phyloP scores from a whole-genome alignment of 768 basidiomycete species.

The Ramaria sp. region DNA sequence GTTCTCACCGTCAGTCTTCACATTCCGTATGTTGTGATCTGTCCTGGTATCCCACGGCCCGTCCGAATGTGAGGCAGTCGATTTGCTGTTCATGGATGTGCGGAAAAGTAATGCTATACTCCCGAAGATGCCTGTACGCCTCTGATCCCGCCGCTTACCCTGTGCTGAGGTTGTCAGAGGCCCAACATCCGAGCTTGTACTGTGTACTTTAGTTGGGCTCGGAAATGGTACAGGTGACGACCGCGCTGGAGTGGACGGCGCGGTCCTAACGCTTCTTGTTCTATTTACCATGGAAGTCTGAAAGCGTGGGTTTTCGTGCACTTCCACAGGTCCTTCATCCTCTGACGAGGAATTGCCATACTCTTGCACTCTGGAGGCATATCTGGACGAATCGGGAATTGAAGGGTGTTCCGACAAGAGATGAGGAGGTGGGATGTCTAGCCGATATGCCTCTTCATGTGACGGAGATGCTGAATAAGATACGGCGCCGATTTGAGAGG shows the following conservation, averaged over 20 bases:
- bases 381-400: conserved; percentile 15
- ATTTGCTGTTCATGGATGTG: not conserved
- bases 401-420: not conserved
- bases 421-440: conserved; percentile 43
- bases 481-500: conserved; percentile 43
- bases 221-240: not conserved
- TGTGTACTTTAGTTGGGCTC: too few relatives aligned
- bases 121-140: conserved; percentile 28
- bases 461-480: not conserved
- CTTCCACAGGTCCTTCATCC: conserved; percentile 22
- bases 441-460: conserved; percentile 11
- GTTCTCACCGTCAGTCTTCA: conserved; percentile 14
- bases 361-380: conserved; percentile 18
- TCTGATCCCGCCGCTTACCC: conserved; percentile 7
- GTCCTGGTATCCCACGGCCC: conserved; percentile 28
- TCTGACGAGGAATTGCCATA: conserved; percentile 12
- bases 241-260: not conserved
- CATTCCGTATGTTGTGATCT: conserved; percentile 21
- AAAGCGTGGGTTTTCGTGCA: conserved; percentile 51
- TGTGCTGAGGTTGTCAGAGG: not conserved
- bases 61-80: not conserved
- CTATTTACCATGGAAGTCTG: conserved; percentile 12
- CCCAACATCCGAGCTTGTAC: conserved; percentile 1
- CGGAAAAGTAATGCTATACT: conserved; percentile 37
- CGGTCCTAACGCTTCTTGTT: not conserved